phyloP scores from a whole-genome alignment of 176 grass and related monocot genomes.

The Elaeis guineensis region DNA sequence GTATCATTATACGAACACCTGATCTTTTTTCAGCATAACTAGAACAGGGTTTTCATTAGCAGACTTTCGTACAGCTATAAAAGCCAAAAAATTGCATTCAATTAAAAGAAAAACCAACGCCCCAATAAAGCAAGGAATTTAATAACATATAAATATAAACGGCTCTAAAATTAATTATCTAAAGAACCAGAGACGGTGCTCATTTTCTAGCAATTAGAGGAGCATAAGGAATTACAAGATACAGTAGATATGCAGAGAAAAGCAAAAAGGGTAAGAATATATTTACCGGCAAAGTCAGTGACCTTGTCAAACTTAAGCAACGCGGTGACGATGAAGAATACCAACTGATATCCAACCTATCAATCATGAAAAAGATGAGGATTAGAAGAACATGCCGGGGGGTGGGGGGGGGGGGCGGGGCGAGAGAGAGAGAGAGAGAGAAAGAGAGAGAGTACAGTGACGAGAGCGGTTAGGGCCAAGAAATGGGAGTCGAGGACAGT shows the following conservation, averaged over 20 bases:
- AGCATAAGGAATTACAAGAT: neutral
- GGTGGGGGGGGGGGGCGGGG: no score
- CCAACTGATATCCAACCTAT: slow-evolving; percentile 84
- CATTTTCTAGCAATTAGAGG: no score
- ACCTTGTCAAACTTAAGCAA: slow-evolving; percentile 84
- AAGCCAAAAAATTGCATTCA: no score
- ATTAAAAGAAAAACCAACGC: no score
- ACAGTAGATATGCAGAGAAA: neutral
- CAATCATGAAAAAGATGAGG: neutral
- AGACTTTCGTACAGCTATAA: no score
- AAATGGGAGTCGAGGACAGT: slow-evolving; percentile 85
- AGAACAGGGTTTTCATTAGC: no score
- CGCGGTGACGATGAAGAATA: slow-evolving; percentile 92
- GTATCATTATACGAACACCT: no score
- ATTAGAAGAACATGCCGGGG: neutral
- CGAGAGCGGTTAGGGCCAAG: slow-evolving; percentile 85
- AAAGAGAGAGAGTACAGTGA: slow-evolving; percentile 37
- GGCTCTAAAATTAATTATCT: no score
- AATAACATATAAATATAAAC: no score
- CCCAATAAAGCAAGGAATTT: no score
- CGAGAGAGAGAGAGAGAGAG: neutral
- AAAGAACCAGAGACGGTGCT: no score
- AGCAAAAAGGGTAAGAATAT: neutral
- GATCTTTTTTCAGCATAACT: no score
- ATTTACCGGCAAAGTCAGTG: slow-evolving; percentile 90